Conservation (phyloP, 768 basidiomycete species). For the Tylopilus plumbeoviolaceoides region DNA sequence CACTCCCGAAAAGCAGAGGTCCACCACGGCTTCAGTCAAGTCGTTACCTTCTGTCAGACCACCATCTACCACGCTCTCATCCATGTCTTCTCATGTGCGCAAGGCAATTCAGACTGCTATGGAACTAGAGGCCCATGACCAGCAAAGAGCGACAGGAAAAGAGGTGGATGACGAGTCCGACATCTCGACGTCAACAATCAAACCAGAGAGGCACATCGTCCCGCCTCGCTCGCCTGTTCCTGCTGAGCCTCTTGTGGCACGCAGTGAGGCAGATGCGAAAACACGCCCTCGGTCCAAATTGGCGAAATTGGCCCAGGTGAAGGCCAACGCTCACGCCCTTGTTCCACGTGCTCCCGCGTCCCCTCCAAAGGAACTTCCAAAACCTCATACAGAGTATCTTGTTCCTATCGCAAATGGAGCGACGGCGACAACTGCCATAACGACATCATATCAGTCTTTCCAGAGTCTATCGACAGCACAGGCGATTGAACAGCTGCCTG, state of each 20-base stretch:
- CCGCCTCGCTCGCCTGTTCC: constrained; percentile 22
- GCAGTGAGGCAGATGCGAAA: constrained; percentile 16
- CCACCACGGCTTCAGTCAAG: constrained; percentile 21
- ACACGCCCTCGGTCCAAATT: constrained; percentile 63
- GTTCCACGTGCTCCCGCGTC: constrained; percentile 27
- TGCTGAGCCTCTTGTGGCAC: constrained; percentile 8
- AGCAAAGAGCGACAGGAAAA: constrained; percentile 10
- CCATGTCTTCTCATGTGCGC: constrained; percentile 57
- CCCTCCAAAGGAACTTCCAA: constrained; percentile 37
- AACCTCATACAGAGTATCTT: constrained; percentile 60
- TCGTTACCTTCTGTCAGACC: constrained; percentile 23
- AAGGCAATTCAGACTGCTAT: constrained; percentile 68
- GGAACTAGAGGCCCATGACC: constrained; percentile 54
- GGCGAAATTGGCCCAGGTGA: constrained; percentile 66
- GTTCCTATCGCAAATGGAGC: constrained; percentile 79
- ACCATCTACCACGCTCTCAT: constrained; percentile 37
- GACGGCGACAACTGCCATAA: constrained; percentile 81
- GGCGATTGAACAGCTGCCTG: constrained; percentile 18
- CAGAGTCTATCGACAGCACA: constrained; percentile 47
- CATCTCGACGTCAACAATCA: constrained; percentile 21
- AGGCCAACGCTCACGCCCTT: constrained; percentile 27
- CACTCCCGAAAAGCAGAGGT: constrained; percentile 13
- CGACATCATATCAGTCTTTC: constrained; percentile 73
- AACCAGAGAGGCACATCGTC: constrained; percentile 17
- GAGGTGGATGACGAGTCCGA: constrained; percentile 15